Conservation (phyloP, 345 rosid genomes). For the Camelina sativa region DNA sequence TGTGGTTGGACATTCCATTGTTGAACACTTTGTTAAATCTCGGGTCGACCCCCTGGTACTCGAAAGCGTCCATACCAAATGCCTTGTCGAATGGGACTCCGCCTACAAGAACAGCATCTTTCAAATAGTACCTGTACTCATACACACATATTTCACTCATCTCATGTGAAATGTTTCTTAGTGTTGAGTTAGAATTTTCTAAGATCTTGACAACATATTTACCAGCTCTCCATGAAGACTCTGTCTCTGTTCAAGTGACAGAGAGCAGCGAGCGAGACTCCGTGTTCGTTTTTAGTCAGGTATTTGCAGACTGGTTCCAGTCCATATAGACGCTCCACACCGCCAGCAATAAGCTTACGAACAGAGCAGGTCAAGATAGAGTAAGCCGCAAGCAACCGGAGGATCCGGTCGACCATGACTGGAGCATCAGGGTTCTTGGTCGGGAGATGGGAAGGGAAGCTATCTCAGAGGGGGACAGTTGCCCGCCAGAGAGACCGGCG, state of each 20-base stretch:
- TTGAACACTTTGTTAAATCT: conserved; percentile 78
- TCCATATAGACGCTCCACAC: conserved; percentile 67
- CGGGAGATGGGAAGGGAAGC: conserved; percentile 65
- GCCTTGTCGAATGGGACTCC: conserved; percentile 78
- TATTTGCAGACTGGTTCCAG: conserved; percentile 76
- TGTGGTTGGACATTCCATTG: conserved; percentile 68
- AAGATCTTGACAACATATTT: not conserved
- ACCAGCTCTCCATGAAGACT: conserved; percentile 94
- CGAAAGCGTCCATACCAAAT: conserved; percentile 69
- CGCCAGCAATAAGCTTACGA: conserved; percentile 47
- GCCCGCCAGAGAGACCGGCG: conserved; percentile 50
- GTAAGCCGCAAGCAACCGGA: conserved; percentile 70
- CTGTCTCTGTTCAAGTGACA: conserved; percentile 76
- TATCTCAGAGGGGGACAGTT: conserved; percentile 59
- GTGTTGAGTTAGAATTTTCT: too few species aligned
- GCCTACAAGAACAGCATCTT: conserved; percentile 78
- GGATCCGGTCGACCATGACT: conserved; percentile 67
- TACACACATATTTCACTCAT: too few species aligned
- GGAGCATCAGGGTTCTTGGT: conserved; percentile 75
- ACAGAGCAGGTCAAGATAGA: conserved; percentile 59
- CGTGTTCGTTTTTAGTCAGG: conserved; percentile 71
- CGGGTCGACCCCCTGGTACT: conserved; percentile 68
- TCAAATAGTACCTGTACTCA: conserved; percentile 51
- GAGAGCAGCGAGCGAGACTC: conserved; percentile 67
- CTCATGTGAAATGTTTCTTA: too few species aligned